Base-by-base conservation (phyloP, 108 stramenopile genomes). In the Cyclotella choctawhatcheeana region DNA sequence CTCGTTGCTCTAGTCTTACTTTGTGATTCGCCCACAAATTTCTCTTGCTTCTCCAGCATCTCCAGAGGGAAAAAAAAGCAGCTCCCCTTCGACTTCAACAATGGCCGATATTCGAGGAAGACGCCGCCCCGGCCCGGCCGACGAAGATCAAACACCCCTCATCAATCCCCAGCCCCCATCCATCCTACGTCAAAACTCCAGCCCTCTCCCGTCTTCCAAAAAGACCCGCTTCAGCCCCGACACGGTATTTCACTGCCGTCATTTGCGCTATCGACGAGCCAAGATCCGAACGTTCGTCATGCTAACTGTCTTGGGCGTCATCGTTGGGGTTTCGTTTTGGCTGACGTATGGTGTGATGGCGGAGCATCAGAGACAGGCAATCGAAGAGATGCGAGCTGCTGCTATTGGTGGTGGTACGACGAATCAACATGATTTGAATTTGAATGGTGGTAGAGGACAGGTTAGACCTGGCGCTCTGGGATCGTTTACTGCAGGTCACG, bases 181-280 rank as follows among this genome's bases (percentile, higher is more conserved):
- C 4, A 48, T 48, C 8, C 47, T 48, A n/a, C 47, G 47, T n/a
- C 37, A 40, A 12, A 4, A 10, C 47, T 4, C 47, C 47, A n/a
- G 4, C 47, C 4, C 47, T n/a, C 16, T 10, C 37, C 12, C 37
- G 12, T 40, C 47, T n/a, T 48, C 47, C 47, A n/a, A 48, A 48
- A 48, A 48, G n/a, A n/a, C 4, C 17, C 8, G 18, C 12, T 48
- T 48, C n/a, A 4, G 4, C 4, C 47, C 47, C n/a, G 47, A n/a
- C 4, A 48, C 47, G 4, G 47, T 48, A 10, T 48, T 48, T n/a
- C n/a, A 48, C 47, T 48, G 47, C 47, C 47, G 47, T n/a, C 47
- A 48, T 48, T 48, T 48, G n/a, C 47, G 47, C 4, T 48, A 48
- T 48, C 47, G 47, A n/a, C 47, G 47, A n/a, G 47, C 47, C 47